These are phyloP conservation scores for Yarrowia sp. DNA, from an alignment of 805 yeast genomes.

Conservation along the genomic window DNA sequence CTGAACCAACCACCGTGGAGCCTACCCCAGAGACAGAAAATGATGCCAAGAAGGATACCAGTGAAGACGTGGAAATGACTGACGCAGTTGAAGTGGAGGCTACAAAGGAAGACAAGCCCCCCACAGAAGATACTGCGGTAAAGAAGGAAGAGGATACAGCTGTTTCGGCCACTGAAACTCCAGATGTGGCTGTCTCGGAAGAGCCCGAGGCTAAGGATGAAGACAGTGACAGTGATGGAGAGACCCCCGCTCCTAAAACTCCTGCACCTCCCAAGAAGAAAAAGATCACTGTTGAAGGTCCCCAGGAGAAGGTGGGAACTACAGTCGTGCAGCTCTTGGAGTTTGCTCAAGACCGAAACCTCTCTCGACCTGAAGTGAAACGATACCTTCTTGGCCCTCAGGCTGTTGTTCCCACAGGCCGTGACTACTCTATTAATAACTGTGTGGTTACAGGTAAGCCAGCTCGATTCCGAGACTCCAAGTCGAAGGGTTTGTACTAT, in stretches of 20 bases:
- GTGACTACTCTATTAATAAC: slow-evolving; percentile 50
- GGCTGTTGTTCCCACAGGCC: slow-evolving; percentile 38
- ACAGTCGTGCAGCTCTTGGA: slow-evolving; percentile 22
- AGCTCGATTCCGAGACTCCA: slow-evolving; percentile 87
- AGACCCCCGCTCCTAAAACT: slow-evolving; percentile 9
- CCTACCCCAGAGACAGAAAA: not conserved
- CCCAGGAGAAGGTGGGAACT: slow-evolving; percentile 12
- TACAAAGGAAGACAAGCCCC: not conserved
- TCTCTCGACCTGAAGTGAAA: slow-evolving; percentile 42
- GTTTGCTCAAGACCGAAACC: slow-evolving; percentile 47
- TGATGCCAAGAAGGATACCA: not conserved
- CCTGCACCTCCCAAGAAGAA: slow-evolving; percentile 32
- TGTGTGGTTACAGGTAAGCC: slow-evolving; percentile 78
- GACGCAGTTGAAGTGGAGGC: not conserved
- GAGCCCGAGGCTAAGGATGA: slow-evolving; percentile 24
- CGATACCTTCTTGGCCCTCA: slow-evolving; percentile 41
- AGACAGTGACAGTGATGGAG: slow-evolving; percentile 20
- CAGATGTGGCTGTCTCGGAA: slow-evolving; percentile 8
- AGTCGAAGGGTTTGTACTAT: slow-evolving; percentile 80
- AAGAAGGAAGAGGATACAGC: slow-evolving; percentile 10
- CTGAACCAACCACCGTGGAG: not conserved
- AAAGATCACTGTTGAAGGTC: slow-evolving; percentile 14
- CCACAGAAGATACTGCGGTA: not conserved
- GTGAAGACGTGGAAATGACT: slow-evolving; percentile 11
- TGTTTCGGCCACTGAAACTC: slow-evolving; percentile 4